Evolutionary conservation across 306 rosid genomes (phyloP).

Genomic region (Vigna reflexopilosa): DNA sequence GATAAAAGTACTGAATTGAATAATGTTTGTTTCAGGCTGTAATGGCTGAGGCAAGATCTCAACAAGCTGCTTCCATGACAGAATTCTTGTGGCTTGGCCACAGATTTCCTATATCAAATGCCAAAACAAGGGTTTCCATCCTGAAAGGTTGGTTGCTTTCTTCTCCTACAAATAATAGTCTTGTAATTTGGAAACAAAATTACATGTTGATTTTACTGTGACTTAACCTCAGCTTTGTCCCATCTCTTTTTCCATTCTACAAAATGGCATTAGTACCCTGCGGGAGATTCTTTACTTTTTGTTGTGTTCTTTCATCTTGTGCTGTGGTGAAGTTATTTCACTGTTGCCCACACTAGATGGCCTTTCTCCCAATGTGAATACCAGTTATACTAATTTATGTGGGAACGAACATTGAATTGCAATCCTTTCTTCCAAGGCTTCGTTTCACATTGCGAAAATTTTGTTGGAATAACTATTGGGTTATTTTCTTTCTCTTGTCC

Average conservation of each 20-base stretch:
- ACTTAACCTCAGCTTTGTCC: slow-evolving; percentile 30
- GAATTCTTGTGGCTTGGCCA: slow-evolving; percentile 97
- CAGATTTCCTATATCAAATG: slow-evolving; percentile 92
- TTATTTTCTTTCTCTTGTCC: slow-evolving; percentile 5
- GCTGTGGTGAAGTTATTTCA: slow-evolving; percentile 28
- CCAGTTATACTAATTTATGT: slow-evolving; percentile 12
- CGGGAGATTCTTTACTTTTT: slow-evolving; percentile 26
- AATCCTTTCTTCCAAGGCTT: not conserved
- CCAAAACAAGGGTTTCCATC: slow-evolving; percentile 95
- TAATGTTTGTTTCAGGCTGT: slow-evolving; percentile 74
- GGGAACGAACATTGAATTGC: slow-evolving; percentile 13
- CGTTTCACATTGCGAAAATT: not conserved
- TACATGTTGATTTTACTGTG: slow-evolving; percentile 13
- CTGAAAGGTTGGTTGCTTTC: slow-evolving; percentile 70
- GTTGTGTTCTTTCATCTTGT: slow-evolving; percentile 12
- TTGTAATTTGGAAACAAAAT: slow-evolving; percentile 9
- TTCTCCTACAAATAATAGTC: slow-evolving; percentile 25
- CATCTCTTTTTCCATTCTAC: slow-evolving; percentile 1
- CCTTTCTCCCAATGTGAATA: not conserved
- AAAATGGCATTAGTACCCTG: slow-evolving; percentile 23
- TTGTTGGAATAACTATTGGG: not conserved
- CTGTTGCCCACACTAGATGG: slow-evolving; percentile 22
- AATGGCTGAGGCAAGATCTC: slow-evolving; percentile 99
- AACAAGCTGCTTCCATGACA: slow-evolving; percentile 99
- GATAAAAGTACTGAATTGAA: slow-evolving; percentile 13